Conservation (phyloP, 2,329 filamentous ascomycete genomes). For the Ceratocystis alfenasii region DNA sequence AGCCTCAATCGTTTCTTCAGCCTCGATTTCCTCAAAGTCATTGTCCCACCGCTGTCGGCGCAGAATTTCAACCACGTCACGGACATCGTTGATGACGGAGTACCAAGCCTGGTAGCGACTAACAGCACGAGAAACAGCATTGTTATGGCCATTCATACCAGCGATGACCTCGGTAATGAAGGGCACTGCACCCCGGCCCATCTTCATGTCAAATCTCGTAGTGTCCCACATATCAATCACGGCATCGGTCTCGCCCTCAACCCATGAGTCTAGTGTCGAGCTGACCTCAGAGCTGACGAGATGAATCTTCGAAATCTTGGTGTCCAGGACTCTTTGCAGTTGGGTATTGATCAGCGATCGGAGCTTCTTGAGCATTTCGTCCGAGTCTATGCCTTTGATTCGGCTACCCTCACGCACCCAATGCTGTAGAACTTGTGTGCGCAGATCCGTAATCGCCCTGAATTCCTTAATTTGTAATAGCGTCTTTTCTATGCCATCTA, state of each 20-base stretch:
- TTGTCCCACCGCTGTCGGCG: slow-evolving; percentile 63
- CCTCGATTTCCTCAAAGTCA: slow-evolving; percentile 59
- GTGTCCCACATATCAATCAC: slow-evolving; percentile 54
- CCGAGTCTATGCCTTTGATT: slow-evolving; percentile 54
- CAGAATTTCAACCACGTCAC: slow-evolving; percentile 51
- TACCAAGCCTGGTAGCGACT: slow-evolving; percentile 61
- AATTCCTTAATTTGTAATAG: slow-evolving; percentile 53
- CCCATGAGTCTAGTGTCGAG: slow-evolving; percentile 49
- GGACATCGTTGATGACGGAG: slow-evolving; percentile 56
- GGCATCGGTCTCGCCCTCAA: slow-evolving; percentile 39
- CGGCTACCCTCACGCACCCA: slow-evolving; percentile 62
- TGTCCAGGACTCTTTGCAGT: slow-evolving; percentile 50
- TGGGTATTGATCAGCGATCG: slow-evolving; percentile 57
- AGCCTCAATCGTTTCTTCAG: slow-evolving; percentile 56
- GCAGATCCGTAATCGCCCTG: slow-evolving; percentile 54
- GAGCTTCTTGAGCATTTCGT: slow-evolving; percentile 55
- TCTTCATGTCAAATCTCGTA: slow-evolving; percentile 46
- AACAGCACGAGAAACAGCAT: slow-evolving; percentile 50
- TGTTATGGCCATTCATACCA: slow-evolving; percentile 59
- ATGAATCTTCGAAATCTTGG: slow-evolving; percentile 51
- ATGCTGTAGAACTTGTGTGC: slow-evolving; percentile 57
- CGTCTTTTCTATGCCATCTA: slow-evolving; percentile 49
- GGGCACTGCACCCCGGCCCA: slow-evolving; percentile 49
- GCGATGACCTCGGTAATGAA: slow-evolving; percentile 61
- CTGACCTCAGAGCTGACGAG: slow-evolving; percentile 54